Percentiles rank a stretch among this genome's conserved stretches.
These are phyloP conservation scores for Sungouiozyma intestinalis DNA, from an alignment of 805 yeast genomes.

Conservation along the genomic window DNA sequence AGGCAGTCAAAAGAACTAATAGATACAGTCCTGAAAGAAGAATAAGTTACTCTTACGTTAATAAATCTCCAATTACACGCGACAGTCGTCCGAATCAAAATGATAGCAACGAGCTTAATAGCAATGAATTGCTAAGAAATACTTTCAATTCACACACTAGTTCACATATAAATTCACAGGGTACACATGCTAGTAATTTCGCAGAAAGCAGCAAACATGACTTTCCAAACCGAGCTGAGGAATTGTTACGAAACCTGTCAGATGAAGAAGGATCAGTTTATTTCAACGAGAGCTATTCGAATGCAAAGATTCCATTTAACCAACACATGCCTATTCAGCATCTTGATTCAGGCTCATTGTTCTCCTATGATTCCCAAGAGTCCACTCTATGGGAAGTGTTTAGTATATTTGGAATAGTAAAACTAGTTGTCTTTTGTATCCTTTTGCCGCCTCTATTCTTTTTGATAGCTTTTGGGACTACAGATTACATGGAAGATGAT, in stretches of 20 bases:
- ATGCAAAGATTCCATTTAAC: not conserved
- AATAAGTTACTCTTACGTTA: not conserved
- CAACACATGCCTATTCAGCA: conserved; percentile 14
- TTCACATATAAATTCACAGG: not conserved
- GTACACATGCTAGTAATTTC: not conserved
- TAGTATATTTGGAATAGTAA: conserved; percentile 13
- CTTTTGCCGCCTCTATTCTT: conserved; percentile 22
- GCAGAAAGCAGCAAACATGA: not conserved
- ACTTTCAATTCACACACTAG: no score
- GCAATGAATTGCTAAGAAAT: no score
- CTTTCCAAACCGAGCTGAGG: no score
- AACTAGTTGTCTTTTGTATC: conserved; percentile 11
- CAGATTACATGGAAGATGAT: not conserved
- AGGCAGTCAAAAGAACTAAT: not conserved
- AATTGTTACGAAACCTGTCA: no score
- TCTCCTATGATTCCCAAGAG: conserved; percentile 10
- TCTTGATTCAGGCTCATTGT: conserved; percentile 13
- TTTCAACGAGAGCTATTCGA: not conserved
- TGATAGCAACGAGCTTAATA: no score
- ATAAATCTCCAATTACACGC: not conserved
- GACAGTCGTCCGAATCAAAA: no score
- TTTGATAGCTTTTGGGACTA: conserved; percentile 14
- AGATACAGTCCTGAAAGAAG: not conserved
- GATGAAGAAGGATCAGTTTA: not conserved
- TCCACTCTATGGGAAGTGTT: conserved; percentile 10